Evolutionary conservation across 257 asterid genomes (phyloP).

Genomic region (Lycium barbarum): DNA sequence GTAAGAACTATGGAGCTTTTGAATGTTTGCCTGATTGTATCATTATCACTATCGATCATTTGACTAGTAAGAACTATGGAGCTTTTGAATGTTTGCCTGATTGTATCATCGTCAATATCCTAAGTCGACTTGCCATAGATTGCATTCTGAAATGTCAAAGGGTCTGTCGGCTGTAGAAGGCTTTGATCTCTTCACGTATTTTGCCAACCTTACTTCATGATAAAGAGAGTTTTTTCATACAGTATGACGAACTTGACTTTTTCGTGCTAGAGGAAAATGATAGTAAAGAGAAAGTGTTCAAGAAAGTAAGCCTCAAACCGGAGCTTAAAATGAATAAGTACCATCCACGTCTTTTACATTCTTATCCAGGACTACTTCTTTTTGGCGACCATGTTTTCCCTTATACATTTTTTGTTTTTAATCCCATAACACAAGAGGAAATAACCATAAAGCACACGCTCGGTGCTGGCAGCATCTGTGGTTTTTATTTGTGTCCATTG

Average conservation of each 20-base stretch:
- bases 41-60: no score
- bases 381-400: neutral
- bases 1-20: no score
- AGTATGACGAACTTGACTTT: neutral
- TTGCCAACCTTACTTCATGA: neutral
- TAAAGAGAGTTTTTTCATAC: neutral
- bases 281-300: neutral
- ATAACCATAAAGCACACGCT: neutral
- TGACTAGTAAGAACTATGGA: neutral
- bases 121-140: neutral
- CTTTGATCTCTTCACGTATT: neutral
- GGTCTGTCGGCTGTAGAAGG: neutral
- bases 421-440: neutral
- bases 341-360: neutral
- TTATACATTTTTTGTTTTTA: neutral
- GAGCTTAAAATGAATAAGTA: neutral
- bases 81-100: neutral
- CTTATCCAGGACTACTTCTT: neutral
- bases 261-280: neutral
- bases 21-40: no score
- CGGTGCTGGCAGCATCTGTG: neutral
- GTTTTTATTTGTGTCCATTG: neutral
- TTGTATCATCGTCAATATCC: neutral
- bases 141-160: neutral
- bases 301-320: neutral